Base-by-base conservation (phyloP, 2,329 filamentous ascomycete genomes). In the Aspergillus japonicus region DNA sequence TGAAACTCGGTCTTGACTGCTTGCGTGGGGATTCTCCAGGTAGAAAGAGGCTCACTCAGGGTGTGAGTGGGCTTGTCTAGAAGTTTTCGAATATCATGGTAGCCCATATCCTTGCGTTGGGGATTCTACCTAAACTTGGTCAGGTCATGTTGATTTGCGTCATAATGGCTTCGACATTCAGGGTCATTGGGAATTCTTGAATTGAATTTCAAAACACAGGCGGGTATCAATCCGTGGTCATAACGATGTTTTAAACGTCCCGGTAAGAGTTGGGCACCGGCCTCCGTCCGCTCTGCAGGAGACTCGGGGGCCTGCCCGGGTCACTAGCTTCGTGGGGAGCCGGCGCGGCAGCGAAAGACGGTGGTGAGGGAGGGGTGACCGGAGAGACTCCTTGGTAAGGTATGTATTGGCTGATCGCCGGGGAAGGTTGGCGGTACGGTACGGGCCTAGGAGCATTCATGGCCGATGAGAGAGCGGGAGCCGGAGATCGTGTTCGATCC, bases 251-350 rank as follows among this genome's bases (percentile, higher is more conserved):
- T 44, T 2, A 75, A 50, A 78, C 69, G 64, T 76, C 68, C 56
- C 72, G 68, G 52, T 66, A 75, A 26, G 71, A 73, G 49, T 76
- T 74, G 42, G 68, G 64, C 7, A 66, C 69, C 11, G 76, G 73
- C 57, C 73, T 73, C 55, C 74, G 71, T 16, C 76, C 77, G 57
- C 72, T 75, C 61, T 77, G 73, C 57, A 78, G 62, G 35, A 78
- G 64, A 71, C 73, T 78, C 10, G 77, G 76, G 39, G 76, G 74
- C 62, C 75, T 69, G 60, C 71, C 69, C 60, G 66, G 59, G 29
- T 70, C 67, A 31, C 64, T 60, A 49, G 69, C 35, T 50, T 68
- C 59, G 16, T 59, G 42, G 56, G 61, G 48, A 42, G 50, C 62
- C 42, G 60, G 63, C 42, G 57, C 63, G 12, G 68, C 57, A 6